phyloP scores from a whole-genome alignment of 495 filamentous ascomycete genomes.

The Mycothermus thermophilus region DNA sequence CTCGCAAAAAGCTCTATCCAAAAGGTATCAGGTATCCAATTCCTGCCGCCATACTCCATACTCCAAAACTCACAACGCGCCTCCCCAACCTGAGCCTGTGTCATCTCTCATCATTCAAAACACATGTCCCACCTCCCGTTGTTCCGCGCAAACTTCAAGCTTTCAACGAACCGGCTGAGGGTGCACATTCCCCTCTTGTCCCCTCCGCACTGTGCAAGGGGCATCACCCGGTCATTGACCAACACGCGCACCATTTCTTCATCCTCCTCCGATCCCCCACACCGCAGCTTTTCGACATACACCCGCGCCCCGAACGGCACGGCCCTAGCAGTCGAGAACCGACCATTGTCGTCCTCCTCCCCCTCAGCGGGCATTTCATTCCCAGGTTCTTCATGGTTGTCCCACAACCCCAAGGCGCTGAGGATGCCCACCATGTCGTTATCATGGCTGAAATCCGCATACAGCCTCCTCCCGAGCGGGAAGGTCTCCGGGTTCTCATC shows the following conservation, averaged over 20 bases:
- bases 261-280: constrained; percentile 18
- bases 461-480: constrained; percentile 49
- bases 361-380: constrained; percentile 30
- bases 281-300: constrained; percentile 77
- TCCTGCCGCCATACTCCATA: no score
- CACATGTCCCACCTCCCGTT: constrained; percentile 63
- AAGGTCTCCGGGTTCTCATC: constrained; percentile 49
- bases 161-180: constrained; percentile 50
- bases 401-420: constrained; percentile 61
- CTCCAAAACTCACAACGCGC: no score
- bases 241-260: constrained; percentile 59
- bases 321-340: constrained; percentile 57
- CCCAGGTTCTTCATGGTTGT: constrained; percentile 37
- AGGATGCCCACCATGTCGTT: constrained; percentile 66
- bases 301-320: constrained; percentile 67
- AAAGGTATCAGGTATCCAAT: no score
- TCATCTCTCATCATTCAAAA: constrained; percentile 26
- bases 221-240: constrained; percentile 69
- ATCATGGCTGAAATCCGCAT: constrained; percentile 82
- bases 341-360: constrained; percentile 26
- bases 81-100: neutral
- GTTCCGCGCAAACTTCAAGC: constrained; percentile 51
- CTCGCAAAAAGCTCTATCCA: no score
- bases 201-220: constrained; percentile 49
- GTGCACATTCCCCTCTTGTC: constrained; percentile 56